phyloP scores from a whole-genome alignment of 2,329 filamentous ascomycete genomes.

The Phialophora macrospora region DNA sequence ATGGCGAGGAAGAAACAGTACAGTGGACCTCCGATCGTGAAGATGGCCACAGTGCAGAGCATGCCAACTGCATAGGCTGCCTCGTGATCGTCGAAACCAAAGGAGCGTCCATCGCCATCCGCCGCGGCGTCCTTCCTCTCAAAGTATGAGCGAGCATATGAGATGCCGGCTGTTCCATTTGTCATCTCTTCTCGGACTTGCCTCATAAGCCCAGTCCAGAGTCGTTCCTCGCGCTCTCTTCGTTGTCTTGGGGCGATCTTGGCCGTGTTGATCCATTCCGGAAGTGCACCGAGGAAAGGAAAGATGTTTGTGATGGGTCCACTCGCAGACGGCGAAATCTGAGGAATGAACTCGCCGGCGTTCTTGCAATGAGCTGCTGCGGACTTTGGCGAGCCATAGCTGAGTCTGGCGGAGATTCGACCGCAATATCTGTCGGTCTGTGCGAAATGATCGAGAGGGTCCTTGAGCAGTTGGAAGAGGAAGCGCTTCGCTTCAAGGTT shows the following conservation, averaged over 20 bases:
- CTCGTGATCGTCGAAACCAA: conserved; percentile 38
- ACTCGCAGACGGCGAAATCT: conserved; percentile 38
- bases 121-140: conserved; percentile 33
- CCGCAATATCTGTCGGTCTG: conserved; percentile 39
- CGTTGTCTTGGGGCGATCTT: conserved; percentile 35
- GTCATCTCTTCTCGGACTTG: conserved; percentile 37
- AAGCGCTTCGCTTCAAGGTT: conserved; percentile 39
- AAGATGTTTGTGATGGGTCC: conserved; percentile 39
- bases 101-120: conserved; percentile 27
- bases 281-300: conserved; percentile 37
- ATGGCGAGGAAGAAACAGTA: conserved; percentile 47
- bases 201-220: conserved; percentile 39
- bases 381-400: conserved; percentile 36
- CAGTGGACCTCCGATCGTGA: conserved; percentile 40
- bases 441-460: conserved; percentile 39
- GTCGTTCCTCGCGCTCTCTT: conserved; percentile 39
- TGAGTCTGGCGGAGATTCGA: conserved; percentile 36
- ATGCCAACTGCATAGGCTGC: conserved; percentile 40
- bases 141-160: conserved; percentile 37
- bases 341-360: conserved; percentile 40
- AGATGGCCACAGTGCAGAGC: conserved; percentile 39
- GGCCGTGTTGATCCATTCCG: conserved; percentile 38
- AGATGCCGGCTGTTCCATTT: conserved; percentile 33
- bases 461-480: conserved; percentile 37
- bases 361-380: conserved; percentile 40